Evolutionary conservation across 1,139 yeast genomes (phyloP), one percentile per base, ranked within the genome.

Genomic region (Debaryomyces nepalensis): DNA sequence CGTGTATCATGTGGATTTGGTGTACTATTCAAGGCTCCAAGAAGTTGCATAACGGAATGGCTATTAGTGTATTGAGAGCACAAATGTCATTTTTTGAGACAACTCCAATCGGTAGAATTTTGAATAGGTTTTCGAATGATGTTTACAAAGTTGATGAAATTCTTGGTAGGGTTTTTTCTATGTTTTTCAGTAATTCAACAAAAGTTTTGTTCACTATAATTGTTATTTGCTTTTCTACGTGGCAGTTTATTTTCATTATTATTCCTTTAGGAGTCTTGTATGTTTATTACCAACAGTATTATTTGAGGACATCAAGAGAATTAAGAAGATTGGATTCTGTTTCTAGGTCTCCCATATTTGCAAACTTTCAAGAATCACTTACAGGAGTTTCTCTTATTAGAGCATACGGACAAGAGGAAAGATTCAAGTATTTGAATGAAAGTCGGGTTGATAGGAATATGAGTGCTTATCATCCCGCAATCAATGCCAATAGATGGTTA

Each of bases 71-170:
- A 10, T 68, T 93, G 48, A 77, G 93, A 47, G 96, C 98, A 0
- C 99, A 99, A 47, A 95, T 93, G 99, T 79, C 90, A 27, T 93
- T 95, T 63, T 93, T 95, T 59, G 99, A 95, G 66, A 90, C 97
- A 0, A 93, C 98, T 0, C 99, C 99, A 38, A 80, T 93, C 50
- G 99, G 99, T 26, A 81, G 99, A 64, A 82, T 95, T 46, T 74
- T 93, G 64, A 95, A 95, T 72, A 76, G 99, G 61, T 93, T 93
- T 61, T 89, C 98, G 5, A 90, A 84, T 62, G 99, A 93, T 71
- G 82, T 95, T 42, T 89, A 89, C 68, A 88, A 90, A 58, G 84
- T 93, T 48, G 99, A 93, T 66, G 96, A 90, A 62, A 75, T 85
- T 24, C 73, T 93, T 52, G 90, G 93, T 8, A 76, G 97, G 58